Evolutionary conservation across 192 early-diverging fungal species (phyloP), one percentile per base, ranked within the genome.

Genomic region (Oehlia diaphana): DNA sequence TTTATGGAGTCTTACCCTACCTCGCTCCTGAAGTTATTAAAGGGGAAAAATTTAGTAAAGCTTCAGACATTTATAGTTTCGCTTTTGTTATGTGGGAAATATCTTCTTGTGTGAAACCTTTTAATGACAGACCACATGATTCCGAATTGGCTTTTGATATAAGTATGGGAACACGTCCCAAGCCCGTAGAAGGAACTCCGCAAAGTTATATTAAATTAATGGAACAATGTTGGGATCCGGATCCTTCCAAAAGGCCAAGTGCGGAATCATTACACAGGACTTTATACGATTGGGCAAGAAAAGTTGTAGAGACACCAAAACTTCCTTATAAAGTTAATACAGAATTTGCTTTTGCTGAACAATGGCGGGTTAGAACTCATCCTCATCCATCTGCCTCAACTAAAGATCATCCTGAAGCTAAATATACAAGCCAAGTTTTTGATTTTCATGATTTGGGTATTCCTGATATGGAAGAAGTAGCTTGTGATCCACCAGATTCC

Each of bases 41-140:
- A 53, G 66, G 65, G 9, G 8, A 67, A 77, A 4, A 12, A 50
- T 67, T 49, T 35, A 67, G 39, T 50, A 77, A 64, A 67, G 21
- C 21, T 16, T 47, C 63, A n/a, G 85, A 87, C 50, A 80, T 87
- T 39, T 87, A 87, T 79, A 82, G 81, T 77, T 78, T 87, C 0
- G 83, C 82, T 1, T 78, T 85, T 53, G 80, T 87, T 16, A 83
- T 87, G 78, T 87, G 84, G 83, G 83, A 87, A 67, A 81, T 87
- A 16, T 78, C 82, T 3, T 72, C 80, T 2, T 82, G 86, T 13
- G 70, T 80, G 13, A 80, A 81, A 23, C 86, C 86, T 3, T 86
- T 86, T 68, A 78, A 12, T 23, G 72, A 80, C 13, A 76, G 82
- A 47, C 61, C 82, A 13, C 75, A 80, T 47, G 85, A 83, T 47